Evolutionary conservation across 116 monocot genomes (phyloP).

Genomic region (Phalaenopsis hybrid): DNA sequence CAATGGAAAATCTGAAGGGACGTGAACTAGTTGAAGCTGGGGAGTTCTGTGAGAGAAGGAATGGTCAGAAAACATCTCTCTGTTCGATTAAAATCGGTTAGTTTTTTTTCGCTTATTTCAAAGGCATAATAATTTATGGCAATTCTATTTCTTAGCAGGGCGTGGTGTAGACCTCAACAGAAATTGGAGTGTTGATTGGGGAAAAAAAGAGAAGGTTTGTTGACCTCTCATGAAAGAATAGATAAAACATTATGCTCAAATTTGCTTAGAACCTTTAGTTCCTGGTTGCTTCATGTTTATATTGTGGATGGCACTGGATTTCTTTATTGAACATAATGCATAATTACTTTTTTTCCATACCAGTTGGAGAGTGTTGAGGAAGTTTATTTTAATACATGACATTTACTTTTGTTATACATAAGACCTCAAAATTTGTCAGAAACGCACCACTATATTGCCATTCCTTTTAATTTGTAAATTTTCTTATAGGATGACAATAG

Average conservation of each 20-base stretch:
- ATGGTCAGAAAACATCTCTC: constrained; percentile 38
- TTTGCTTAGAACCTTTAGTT: not conserved
- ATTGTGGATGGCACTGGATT: not conserved
- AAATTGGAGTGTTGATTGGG: constrained; percentile 99
- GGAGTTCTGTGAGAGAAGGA: constrained; percentile 88
- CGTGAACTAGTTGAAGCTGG: constrained; percentile 84
- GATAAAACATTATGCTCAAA: not conserved
- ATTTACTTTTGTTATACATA: not conserved
- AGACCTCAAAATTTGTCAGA: not conserved
- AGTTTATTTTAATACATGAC: not conserved
- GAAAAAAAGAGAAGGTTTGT: constrained; percentile 90
- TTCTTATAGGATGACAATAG: too few species aligned
- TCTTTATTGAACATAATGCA: not conserved
- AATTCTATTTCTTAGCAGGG: constrained; percentile 38
- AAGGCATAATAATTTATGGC: not conserved
- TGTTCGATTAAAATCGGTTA: not conserved
- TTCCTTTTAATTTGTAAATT: not conserved
- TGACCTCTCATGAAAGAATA: constrained; percentile 3
- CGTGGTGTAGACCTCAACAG: constrained; percentile 98
- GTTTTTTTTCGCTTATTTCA: not conserved
- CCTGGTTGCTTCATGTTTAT: not conserved
- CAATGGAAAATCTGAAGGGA: constrained; percentile 97
- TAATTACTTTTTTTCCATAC: not conserved
- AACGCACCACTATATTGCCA: not conserved
- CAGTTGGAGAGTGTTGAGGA: not conserved